Conservation (phyloP, 805 yeast species). For the Cyberlindnera mrakii region DNA sequence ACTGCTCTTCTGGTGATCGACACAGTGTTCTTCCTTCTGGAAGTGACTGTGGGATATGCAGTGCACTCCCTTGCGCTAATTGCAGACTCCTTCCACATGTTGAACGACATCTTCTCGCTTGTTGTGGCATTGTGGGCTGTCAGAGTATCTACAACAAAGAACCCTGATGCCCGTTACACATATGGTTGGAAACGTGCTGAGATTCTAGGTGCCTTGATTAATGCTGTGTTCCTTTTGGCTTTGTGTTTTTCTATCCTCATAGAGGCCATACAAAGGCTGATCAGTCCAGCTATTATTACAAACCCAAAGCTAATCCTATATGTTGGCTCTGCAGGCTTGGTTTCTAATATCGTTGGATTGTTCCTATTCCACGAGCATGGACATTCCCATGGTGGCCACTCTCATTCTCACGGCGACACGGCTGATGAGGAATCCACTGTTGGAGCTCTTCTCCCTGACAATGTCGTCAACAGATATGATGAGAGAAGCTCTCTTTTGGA, state of each 20-base stretch:
- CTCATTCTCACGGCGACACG: slow-evolving; percentile 22
- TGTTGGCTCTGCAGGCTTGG: slow-evolving; percentile 80
- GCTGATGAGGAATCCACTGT: slow-evolving; percentile 23
- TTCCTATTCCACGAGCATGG: slow-evolving; percentile 86
- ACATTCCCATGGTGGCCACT: slow-evolving; percentile 40
- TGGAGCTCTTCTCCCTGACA: slow-evolving; percentile 37
- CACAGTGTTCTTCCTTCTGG: slow-evolving; percentile 77
- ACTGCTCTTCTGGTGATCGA: slow-evolving; percentile 67
- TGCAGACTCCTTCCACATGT: slow-evolving; percentile 97
- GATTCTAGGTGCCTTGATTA: slow-evolving; percentile 88
- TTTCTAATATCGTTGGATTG: slow-evolving; percentile 79
- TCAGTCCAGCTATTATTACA: slow-evolving; percentile 70
- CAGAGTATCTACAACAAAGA: slow-evolving; percentile 71
- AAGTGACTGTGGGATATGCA: slow-evolving; percentile 79
- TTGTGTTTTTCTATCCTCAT: slow-evolving; percentile 86
- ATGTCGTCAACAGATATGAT: slow-evolving; percentile 33
- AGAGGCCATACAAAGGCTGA: slow-evolving; percentile 87
- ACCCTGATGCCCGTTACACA: slow-evolving; percentile 84
- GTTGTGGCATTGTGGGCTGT: slow-evolving; percentile 96
- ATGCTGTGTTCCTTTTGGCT: slow-evolving; percentile 89
- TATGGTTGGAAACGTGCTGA: slow-evolving; percentile 99
- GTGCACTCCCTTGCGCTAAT: slow-evolving; percentile 92
- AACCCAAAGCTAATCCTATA: slow-evolving; percentile 77
- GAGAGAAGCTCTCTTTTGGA: slow-evolving; percentile 16
- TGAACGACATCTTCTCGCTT: slow-evolving; percentile 87